These are phyloP conservation scores for Termitomyces titanicus DNA, from an alignment of 768 basidiomycete species.

Conservation along the genomic window DNA sequence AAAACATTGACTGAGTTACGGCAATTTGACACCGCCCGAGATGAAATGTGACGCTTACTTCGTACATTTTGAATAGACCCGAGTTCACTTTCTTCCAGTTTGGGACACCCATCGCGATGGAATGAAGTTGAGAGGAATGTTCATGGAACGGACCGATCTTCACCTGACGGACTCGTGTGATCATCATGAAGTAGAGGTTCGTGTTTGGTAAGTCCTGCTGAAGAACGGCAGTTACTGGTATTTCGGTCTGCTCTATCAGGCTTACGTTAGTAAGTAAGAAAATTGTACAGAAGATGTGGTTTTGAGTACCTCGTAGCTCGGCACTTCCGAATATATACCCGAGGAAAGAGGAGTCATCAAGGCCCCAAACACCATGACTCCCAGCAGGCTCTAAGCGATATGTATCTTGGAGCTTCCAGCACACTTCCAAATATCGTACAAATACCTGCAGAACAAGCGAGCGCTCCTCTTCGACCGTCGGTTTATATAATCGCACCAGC, in stretches of 20 bases:
- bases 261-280: slow-evolving; percentile 9
- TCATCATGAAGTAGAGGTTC: slow-evolving; percentile 80
- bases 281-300: neutral
- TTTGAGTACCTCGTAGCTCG: slow-evolving; percentile 66
- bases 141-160: slow-evolving; percentile 90
- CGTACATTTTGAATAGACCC: slow-evolving; percentile 95
- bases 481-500: slow-evolving; percentile 63
- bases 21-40: neutral
- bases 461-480: slow-evolving; percentile 59
- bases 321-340: slow-evolving; percentile 90
- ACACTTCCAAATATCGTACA: slow-evolving; percentile 73
- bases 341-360: slow-evolving; percentile 89
- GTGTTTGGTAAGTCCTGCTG: slow-evolving; percentile 52
- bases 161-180: slow-evolving; percentile 74
- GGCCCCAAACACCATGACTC: slow-evolving; percentile 96
- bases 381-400: slow-evolving; percentile 95
- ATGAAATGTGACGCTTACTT: slow-evolving; percentile 43
- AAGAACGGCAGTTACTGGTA: slow-evolving; percentile 65
- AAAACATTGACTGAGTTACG: neutral
- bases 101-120: slow-evolving; percentile 85
- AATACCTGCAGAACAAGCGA: slow-evolving; percentile 60
- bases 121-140: slow-evolving; percentile 86
- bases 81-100: slow-evolving; percentile 88
- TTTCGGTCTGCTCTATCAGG: slow-evolving; percentile 51
- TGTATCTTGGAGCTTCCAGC: slow-evolving; percentile 82